Evolutionary conservation across 2,329 filamentous ascomycete species (phyloP).

Genomic region (Paraphoma chrysanthemicola): DNA sequence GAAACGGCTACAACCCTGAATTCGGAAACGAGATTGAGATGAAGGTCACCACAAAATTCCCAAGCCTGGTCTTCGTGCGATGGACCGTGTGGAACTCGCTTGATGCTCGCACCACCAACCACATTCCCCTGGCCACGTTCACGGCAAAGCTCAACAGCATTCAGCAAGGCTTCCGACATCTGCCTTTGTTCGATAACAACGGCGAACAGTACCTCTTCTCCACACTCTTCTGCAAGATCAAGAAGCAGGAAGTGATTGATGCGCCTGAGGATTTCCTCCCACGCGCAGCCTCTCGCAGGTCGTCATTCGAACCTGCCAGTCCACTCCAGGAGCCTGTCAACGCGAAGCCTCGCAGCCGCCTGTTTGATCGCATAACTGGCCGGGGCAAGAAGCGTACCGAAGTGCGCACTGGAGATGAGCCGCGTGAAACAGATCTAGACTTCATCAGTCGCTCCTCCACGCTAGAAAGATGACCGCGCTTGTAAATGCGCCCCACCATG

Average conservation of each 20-base stretch:
- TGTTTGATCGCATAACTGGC: constrained; percentile 52
- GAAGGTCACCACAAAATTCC: constrained; percentile 89
- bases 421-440: constrained; percentile 40
- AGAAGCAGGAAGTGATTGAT: constrained; percentile 62
- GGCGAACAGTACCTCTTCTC: constrained; percentile 96
- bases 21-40: constrained; percentile 84
- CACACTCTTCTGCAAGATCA: constrained; percentile 89
- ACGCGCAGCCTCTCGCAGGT: constrained; percentile 28
- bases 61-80: constrained; percentile 89
- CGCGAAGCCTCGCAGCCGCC: constrained; percentile 37
- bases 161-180: constrained; percentile 89
- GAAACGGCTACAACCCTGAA: constrained; percentile 92
- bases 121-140: constrained; percentile 79
- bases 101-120: constrained; percentile 73
- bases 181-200: constrained; percentile 85
- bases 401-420: constrained; percentile 39
- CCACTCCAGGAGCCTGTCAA: constrained; percentile 40
- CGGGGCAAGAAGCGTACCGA: constrained; percentile 49
- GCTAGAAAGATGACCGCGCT: constrained; percentile 36
- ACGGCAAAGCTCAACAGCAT: constrained; percentile 90
- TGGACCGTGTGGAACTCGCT: constrained; percentile 89
- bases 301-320: constrained; percentile 36
- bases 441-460: constrained; percentile 46
- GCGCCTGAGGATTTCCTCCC: constrained; percentile 38
- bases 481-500: constrained; percentile 20